These are phyloP conservation scores for Mycena latifolia DNA, from an alignment of 768 basidiomycete genomes.

Conservation along the genomic window DNA sequence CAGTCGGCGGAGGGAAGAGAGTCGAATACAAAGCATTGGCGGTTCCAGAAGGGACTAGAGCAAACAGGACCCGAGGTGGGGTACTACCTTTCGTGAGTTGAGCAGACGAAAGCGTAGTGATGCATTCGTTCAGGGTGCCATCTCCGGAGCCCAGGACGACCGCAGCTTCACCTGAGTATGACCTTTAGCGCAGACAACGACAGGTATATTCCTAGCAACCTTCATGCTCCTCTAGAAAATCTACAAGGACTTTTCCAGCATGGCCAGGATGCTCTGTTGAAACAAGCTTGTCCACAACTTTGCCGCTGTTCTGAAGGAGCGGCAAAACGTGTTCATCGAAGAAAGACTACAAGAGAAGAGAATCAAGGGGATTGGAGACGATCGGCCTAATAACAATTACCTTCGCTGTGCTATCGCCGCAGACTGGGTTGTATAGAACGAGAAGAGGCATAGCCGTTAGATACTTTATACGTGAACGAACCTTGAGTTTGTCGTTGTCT, in stretches of 20 bases:
- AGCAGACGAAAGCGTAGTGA: constrained; percentile 66
- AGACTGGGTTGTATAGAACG: constrained; percentile 82
- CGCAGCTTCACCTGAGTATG: constrained; percentile 45
- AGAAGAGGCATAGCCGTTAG: constrained; percentile 61
- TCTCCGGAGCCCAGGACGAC: constrained; percentile 87
- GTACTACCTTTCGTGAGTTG: constrained; percentile 31
- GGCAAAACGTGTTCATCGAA: constrained; percentile 75
- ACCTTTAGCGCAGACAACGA: constrained; percentile 7
- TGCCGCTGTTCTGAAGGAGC: constrained; percentile 59
- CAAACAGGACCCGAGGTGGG: constrained; percentile 48
- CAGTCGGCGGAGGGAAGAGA: constrained; percentile 68
- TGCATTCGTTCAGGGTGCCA: constrained; percentile 92
- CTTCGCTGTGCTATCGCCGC: constrained; percentile 70
- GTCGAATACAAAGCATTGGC: constrained; percentile 92
- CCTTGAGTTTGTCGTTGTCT: too few species aligned
- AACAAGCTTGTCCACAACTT: constrained; percentile 53
- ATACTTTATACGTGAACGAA: too few species aligned
- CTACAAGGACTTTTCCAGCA: constrained; percentile 61
- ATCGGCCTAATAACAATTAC: constrained; percentile 6
- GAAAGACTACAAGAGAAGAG: constrained; percentile 50
- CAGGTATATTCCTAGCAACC: constrained; percentile 32
- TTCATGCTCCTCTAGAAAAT: constrained; percentile 51
- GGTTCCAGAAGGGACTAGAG: constrained; percentile 83
- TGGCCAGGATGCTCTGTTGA: constrained; percentile 67
- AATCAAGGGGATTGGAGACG: not conserved